Base-by-base conservation (phyloP, 352 stramenopile species). In the Globisporangium viniferum region DNA sequence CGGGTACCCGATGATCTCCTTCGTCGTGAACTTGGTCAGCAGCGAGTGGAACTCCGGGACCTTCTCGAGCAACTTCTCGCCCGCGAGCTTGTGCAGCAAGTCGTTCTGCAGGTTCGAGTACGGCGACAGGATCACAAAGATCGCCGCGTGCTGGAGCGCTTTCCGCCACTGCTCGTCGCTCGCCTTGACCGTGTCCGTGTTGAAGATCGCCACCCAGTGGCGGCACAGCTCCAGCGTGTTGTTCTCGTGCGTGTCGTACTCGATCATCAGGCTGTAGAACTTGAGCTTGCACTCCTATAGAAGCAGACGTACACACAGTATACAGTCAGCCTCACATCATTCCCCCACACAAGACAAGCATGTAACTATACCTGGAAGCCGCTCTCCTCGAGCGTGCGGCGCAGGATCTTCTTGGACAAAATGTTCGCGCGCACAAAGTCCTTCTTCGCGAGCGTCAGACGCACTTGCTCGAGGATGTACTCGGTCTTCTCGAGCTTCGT, bases 401-500 rank as follows among this genome's bases (percentile, higher is more conserved):
- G 85, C 71, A 98, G 86, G 36, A 99, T 97, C 82, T 99, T 99
- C 66, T 98, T 97, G 59, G 91, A 90, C 31, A 99, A 78, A 73
- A 99, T 99, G 59, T 91, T 89, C 14, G 97, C 95, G 27, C 98
- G 84, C 66, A 99, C 92, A 72, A 88, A 99, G 82, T 99, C 98
- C 71, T 98, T 97, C 76, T 98, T 99, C 49, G 87, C 90, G 46
- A 99, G 85, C 36, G 94, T 99, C 35, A 99, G 78, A 15, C 97
- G 89, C 75, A 99, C 96, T 80, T 99, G 96, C 75, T 99, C 97
- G 39, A 99, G 79, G 72, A 99, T 99, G 79, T 98, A 99, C 78
- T 99, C 97, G 14, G 97, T 92, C 80, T 99, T 99, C 78, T 99
- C 97, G 36, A 98, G 82, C 82, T 99, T 99, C 33, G 93, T 98